A percentile compares a stretch with the other conserved stretches of the same genome.
phyloP scores from a whole-genome alignment of 2,329 filamentous ascomycete species.

The Davidsoniella virescens region DNA sequence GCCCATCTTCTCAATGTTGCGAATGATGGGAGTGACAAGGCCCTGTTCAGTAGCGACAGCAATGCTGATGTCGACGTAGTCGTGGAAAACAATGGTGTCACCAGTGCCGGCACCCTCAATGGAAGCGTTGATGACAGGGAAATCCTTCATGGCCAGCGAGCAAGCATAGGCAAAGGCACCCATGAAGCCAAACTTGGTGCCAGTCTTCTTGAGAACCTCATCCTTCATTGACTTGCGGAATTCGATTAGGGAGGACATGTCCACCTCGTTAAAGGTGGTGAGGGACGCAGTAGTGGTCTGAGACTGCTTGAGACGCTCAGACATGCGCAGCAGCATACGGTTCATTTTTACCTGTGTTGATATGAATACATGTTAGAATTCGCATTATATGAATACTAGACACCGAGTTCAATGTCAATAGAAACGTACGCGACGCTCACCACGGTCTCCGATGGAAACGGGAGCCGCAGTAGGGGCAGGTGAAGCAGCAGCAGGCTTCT shows the following conservation, averaged over 20 bases:
- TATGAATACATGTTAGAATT: conserved; percentile 4
- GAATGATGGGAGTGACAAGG: conserved; percentile 87
- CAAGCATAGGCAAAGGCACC: conserved; percentile 86
- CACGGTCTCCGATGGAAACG: conserved; percentile 50
- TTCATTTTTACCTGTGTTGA: conserved; percentile 89
- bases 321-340: conserved; percentile 93
- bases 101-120: conserved; percentile 92
- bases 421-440: conserved; percentile 65
- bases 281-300: conserved; percentile 96
- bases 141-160: conserved; percentile 80
- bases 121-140: conserved; percentile 90
- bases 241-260: conserved; percentile 96
- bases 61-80: conserved; percentile 95
- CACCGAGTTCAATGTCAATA: neutral
- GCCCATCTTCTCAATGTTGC: conserved; percentile 80
- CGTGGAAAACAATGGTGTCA: conserved; percentile 94
- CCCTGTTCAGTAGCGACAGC: conserved; percentile 96
- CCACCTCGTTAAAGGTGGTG: conserved; percentile 97
- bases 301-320: conserved; percentile 95
- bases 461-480: conserved; percentile 17
- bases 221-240: conserved; percentile 97
- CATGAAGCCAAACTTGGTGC: conserved; percentile 99
- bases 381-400: neutral
- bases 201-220: conserved; percentile 85
- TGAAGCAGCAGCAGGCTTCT: conserved; percentile 8